phyloP scores from a whole-genome alignment of 208 protist species.

The Acanthamoeba polyphaga region DNA sequence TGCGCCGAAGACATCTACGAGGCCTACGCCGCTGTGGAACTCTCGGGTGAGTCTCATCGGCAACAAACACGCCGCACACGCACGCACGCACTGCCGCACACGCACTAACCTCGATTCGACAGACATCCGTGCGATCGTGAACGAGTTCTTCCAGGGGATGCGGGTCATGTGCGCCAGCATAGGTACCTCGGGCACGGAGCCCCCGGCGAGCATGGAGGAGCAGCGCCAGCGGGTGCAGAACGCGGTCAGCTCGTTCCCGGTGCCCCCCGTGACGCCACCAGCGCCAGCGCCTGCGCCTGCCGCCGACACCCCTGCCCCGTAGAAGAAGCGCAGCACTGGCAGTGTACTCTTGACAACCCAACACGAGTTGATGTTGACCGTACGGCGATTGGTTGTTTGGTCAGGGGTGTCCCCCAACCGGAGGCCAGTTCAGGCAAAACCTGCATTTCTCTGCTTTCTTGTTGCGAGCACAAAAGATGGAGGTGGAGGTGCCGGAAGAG shows the following conservation, averaged over 20 bases:
- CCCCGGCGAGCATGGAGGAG: not conserved
- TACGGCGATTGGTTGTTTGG: no score
- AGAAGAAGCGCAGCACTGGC: no score
- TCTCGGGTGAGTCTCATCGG: not conserved
- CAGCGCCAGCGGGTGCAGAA: conserved; percentile 46
- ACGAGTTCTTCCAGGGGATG: conserved; percentile 69
- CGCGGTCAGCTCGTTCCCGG: not conserved
- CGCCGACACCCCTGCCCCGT: not conserved
- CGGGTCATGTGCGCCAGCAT: conserved; percentile 43
- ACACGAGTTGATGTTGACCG: no score
- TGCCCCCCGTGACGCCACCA: not conserved
- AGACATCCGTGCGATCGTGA: conserved; percentile 13
- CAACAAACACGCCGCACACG: not conserved
- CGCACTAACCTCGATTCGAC: not conserved
- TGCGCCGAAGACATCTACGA: conserved; percentile 47
- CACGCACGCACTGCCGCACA: not conserved
- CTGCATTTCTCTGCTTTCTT: no score
- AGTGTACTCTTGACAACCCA: no score
- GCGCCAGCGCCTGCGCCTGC: not conserved
- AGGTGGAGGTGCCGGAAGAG: not conserved
- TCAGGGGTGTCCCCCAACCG: no score
- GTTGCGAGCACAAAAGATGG: no score
- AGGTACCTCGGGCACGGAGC: conserved; percentile 13
- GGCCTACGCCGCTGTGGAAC: conserved; percentile 4
- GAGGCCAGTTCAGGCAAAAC: no score